phyloP scores from a whole-genome alignment of 768 basidiomycete species.

The Pisolithus albus region DNA sequence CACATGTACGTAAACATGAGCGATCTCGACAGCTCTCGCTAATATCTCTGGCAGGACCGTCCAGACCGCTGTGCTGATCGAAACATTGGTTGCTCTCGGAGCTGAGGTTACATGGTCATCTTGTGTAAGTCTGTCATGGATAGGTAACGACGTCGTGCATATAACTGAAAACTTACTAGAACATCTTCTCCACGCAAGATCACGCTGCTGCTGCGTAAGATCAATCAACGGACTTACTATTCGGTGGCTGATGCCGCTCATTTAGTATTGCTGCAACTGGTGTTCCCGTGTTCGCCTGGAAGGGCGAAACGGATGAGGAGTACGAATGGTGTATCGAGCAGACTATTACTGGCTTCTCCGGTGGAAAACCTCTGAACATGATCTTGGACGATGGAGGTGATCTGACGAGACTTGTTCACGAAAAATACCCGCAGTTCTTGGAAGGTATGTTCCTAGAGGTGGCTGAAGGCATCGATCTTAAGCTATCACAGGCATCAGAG shows the following conservation, averaged over 20 bases:
- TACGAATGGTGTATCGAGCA: conserved; percentile 99
- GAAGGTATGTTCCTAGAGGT: conserved; percentile 37
- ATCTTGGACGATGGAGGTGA: conserved; percentile 99
- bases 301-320: conserved; percentile 99
- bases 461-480: conserved; percentile 5
- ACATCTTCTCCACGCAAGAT: conserved; percentile 99
- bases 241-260: neutral
- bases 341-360: conserved; percentile 81
- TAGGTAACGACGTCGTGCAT: neutral
- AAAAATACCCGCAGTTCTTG: conserved; percentile 91
- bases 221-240: neutral
- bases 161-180: conserved; percentile 38
- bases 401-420: conserved; percentile 89
- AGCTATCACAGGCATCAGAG: conserved; percentile 60
- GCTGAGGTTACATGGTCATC: conserved; percentile 99
- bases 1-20: conserved; percentile 66
- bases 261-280: conserved; percentile 92
- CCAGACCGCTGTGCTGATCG: conserved; percentile 97
- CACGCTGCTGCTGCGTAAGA: conserved; percentile 95
- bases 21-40: neutral
- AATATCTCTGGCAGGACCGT: conserved; percentile 68
- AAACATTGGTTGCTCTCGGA: conserved; percentile 91
- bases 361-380: conserved; percentile 87
- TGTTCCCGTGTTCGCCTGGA: conserved; percentile 98
- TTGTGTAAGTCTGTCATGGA: conserved; percentile 52